Evolutionary conservation across 2,329 filamentous ascomycete genomes (phyloP).

Genomic region (Hirsutella rhossiliensis): DNA sequence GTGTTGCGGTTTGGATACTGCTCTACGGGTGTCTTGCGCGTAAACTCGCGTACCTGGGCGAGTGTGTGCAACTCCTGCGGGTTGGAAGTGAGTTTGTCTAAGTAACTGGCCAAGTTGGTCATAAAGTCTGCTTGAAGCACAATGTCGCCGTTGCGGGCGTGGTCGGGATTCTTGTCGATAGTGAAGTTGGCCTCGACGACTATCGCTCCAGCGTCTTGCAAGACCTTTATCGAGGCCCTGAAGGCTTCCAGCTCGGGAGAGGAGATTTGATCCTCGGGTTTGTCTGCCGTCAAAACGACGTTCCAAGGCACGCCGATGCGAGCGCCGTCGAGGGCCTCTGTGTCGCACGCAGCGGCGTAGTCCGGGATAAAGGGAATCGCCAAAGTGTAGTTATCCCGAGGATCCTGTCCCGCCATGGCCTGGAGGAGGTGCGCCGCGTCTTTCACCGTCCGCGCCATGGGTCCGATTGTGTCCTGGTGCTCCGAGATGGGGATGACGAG

Average conservation of each 20-base stretch:
- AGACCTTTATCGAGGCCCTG: conserved; percentile 33
- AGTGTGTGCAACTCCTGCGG: conserved; percentile 37
- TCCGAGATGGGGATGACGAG: conserved; percentile 41
- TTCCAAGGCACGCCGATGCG: conserved; percentile 54
- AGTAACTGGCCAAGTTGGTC: conserved; percentile 40
- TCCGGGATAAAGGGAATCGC: conserved; percentile 33
- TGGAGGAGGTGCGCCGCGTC: conserved; percentile 51
- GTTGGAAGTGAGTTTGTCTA: conserved; percentile 43
- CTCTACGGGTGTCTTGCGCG: conserved; percentile 37
- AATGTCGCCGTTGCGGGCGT: conserved; percentile 7
- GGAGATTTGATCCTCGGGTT: conserved; percentile 2
- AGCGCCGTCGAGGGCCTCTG: conserved; percentile 39
- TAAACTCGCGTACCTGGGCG: conserved; percentile 40
- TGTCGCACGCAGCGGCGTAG: conserved; percentile 45
- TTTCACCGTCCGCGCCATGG: conserved; percentile 47
- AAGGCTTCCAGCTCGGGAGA: conserved; percentile 31
- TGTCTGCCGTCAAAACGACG: conserved; percentile 27
- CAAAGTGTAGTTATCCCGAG: conserved; percentile 46
- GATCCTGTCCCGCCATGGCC: conserved; percentile 49
- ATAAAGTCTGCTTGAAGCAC: conserved; percentile 50
- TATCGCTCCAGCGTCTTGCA: conserved; percentile 42
- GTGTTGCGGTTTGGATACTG: conserved; percentile 52
- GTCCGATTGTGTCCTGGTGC: conserved; percentile 51
- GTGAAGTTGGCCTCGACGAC: conserved; percentile 41
- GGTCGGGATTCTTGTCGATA: background rate